These are phyloP conservation scores for Ceratorhiza oryzae-sativae DNA, from an alignment of 1,284 basidiomycete genomes.

Conservation along the genomic window DNA sequence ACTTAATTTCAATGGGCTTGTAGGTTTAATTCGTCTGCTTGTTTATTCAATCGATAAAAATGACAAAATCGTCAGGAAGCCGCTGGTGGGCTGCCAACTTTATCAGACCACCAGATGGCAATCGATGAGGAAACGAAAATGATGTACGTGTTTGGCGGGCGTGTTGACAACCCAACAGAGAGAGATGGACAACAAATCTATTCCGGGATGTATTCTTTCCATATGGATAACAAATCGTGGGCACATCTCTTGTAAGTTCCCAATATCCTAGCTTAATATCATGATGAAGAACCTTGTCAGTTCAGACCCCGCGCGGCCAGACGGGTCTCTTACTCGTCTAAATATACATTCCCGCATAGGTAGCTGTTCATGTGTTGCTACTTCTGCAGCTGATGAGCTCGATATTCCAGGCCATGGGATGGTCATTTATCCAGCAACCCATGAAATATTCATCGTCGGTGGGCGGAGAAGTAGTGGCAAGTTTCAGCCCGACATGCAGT, in stretches of 20 bases:
- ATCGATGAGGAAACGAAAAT: conserved; percentile 75
- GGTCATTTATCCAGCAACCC: conserved; percentile 67
- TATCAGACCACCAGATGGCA: conserved; percentile 84
- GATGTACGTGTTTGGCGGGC: conserved; percentile 80
- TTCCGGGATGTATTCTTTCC: conserved; percentile 74
- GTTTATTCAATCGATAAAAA: not conserved
- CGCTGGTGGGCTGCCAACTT: conserved; percentile 70
- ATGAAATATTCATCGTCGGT: conserved; percentile 70
- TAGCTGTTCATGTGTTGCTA: conserved; percentile 46
- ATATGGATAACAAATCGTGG: conserved; percentile 69
- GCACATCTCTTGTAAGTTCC: conserved; percentile 64
- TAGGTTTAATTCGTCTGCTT: conserved; percentile 50
- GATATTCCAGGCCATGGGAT: conserved; percentile 69
- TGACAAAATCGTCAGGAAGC: conserved; percentile 56
- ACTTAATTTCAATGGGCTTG: conserved; percentile 67
- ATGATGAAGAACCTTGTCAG: conserved; percentile 19
- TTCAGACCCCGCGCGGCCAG: conserved; percentile 33
- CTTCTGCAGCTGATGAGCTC: not conserved
- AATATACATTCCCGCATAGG: conserved; percentile 67
- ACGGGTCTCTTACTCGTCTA: conserved; percentile 3
- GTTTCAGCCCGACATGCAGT: conserved; percentile 75
- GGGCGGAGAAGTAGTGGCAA: conserved; percentile 67
- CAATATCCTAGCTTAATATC: conserved; percentile 18
- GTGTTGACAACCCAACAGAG: conserved; percentile 66
- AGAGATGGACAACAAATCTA: conserved; percentile 62